Percentiles rank a stretch among this genome's conserved stretches.
Conservation (phyloP, 2,329 filamentous ascomycete species). For the Xylariaceae sp. region DNA sequence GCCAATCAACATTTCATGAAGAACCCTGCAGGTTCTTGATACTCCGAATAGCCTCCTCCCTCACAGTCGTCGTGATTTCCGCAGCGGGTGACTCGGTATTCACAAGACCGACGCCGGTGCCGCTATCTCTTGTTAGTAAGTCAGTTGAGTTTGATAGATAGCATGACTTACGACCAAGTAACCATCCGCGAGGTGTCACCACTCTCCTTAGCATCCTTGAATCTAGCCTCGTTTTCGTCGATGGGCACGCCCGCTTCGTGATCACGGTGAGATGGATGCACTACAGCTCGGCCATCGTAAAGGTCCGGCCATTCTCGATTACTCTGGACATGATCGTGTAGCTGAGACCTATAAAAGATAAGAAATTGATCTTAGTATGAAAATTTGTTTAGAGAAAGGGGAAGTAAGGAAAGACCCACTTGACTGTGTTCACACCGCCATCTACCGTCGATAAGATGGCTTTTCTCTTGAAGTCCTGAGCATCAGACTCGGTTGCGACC, state of each 20-base stretch:
- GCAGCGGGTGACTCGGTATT: conserved; percentile 25
- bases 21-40: conserved; percentile 10
- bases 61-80: conserved; percentile 25
- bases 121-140: conserved; percentile 15
- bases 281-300: conserved; percentile 31
- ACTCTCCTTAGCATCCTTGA: conserved; percentile 20
- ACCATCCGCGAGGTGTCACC: conserved; percentile 28
- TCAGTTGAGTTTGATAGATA: neutral
- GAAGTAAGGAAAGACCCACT: conserved; percentile 23
- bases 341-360: conserved; percentile 25
- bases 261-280: conserved; percentile 25
- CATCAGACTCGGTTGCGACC: conserved; percentile 33
- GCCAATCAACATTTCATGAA: no score
- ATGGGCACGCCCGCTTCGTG: conserved; percentile 22
- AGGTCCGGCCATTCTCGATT: conserved; percentile 26
- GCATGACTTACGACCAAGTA: conserved; percentile 31
- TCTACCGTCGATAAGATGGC: conserved; percentile 31
- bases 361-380: neutral
- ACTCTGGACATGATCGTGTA: conserved; percentile 30
- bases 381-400: neutral
- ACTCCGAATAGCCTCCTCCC: conserved; percentile 22
- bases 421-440: conserved; percentile 32
- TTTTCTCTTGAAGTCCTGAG: conserved; percentile 29
- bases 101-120: conserved; percentile 28
- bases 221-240: conserved; percentile 25